phyloP scores from a whole-genome alignment of 139 green algal genomes.

The Pleodorina starrii region DNA sequence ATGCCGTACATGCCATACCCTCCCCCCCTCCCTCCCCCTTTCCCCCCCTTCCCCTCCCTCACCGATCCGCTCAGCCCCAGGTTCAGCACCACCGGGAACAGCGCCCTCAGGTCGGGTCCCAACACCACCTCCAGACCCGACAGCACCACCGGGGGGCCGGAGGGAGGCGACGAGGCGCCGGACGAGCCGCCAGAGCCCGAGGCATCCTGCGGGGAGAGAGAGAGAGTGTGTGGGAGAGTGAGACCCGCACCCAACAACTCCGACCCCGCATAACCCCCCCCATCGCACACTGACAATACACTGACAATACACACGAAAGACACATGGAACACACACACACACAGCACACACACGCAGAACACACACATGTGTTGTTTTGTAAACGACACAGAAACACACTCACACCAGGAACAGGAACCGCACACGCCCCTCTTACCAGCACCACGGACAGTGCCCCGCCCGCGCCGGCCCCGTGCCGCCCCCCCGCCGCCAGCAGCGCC shows the following conservation, averaged over 20 bases:
- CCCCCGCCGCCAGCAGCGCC: slow-evolving; percentile 36
- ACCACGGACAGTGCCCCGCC: slow-evolving; percentile 32
- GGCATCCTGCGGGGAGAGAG: background rate
- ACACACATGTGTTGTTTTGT: too few species aligned
- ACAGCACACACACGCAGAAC: too few species aligned
- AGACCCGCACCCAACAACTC: too few species aligned
- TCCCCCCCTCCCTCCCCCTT: background rate
- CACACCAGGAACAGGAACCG: background rate
- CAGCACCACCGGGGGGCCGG: slow-evolving; percentile 52
- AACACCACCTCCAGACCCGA: slow-evolving; percentile 73
- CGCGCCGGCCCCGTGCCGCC: slow-evolving; percentile 6
- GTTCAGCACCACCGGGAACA: slow-evolving; percentile 96
- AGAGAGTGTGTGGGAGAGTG: too few species aligned
- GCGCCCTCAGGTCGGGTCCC: slow-evolving; percentile 90
- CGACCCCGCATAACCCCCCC: too few species aligned
- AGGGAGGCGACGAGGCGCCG: background rate
- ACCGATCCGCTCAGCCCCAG: slow-evolving; percentile 78
- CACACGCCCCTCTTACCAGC: background rate
- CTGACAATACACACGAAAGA: too few species aligned
- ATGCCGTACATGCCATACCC: too few species aligned
- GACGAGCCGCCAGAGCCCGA: background rate
- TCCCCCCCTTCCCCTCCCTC: too few species aligned
- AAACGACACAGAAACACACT: background rate
- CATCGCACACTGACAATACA: too few species aligned
- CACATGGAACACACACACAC: too few species aligned